Evolutionary conservation across 1,139 yeast genomes (phyloP).

Genomic region (Blastobotrys arbuscula): DNA sequence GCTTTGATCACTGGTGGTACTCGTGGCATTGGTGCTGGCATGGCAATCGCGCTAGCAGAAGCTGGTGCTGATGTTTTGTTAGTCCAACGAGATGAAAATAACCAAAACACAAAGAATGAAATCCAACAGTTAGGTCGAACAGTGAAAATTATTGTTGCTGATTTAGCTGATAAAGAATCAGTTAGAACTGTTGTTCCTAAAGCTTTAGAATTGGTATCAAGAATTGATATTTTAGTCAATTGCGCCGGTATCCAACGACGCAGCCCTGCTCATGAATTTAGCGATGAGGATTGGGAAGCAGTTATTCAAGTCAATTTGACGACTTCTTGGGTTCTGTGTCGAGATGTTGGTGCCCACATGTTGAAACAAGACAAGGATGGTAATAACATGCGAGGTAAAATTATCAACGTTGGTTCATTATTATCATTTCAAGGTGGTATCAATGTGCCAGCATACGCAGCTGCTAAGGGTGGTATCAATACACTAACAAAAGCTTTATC

Average conservation of each 20-base stretch:
- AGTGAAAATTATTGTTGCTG: constrained; percentile 27
- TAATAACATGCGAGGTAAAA: constrained; percentile 50
- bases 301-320: constrained; percentile 47
- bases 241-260: constrained; percentile 50
- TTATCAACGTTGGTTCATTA: constrained; percentile 58
- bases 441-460: constrained; percentile 45
- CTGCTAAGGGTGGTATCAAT: constrained; percentile 48
- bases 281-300: constrained; percentile 40
- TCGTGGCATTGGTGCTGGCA: constrained; percentile 41
- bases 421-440: constrained; percentile 42
- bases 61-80: constrained; percentile 41
- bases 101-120: constrained; percentile 19
- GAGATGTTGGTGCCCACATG: constrained; percentile 44
- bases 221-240: constrained; percentile 47
- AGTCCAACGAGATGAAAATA: constrained; percentile 27
- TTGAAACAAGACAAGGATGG: constrained; percentile 30
- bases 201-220: constrained; percentile 32
- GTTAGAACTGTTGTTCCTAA: constrained; percentile 31
- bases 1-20: constrained; percentile 43
- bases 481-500: constrained; percentile 46
- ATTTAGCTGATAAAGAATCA: constrained; percentile 28
- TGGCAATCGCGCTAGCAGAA: constrained; percentile 40
- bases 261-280: constrained; percentile 36
- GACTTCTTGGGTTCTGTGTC: constrained; percentile 43
- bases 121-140: constrained; percentile 29